Base-by-base conservation (phyloP, 306 rosid genomes). In the Astragalus membranaceus region DNA sequence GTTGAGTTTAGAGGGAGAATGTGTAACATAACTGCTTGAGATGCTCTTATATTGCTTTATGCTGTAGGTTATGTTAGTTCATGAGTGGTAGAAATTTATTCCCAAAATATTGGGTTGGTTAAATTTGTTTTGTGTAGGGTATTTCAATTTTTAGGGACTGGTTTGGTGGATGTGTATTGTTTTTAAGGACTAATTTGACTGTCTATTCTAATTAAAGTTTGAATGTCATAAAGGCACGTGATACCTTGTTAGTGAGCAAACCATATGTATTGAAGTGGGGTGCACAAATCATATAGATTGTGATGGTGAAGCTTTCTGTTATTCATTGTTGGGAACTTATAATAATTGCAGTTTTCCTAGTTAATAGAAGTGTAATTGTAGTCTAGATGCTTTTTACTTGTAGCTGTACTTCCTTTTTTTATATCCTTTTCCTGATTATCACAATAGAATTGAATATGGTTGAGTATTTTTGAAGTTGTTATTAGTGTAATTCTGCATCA, bases 251-350 rank as follows among this genome's bases (percentile, higher is more conserved):
- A 35, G 36, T 20, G 30, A 37, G 74, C 8, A 47, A 17, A 48
- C 53, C 64, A 39, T 5, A 51, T 3, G 35, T 4, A 41, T 46
- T 48, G 52, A 36, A 67, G 14, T 75, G 59, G 59, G 41, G 51
- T 47, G 26, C 20, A 37, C 35, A 62, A 63, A 11, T 48, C 73
- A 54, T 26, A 14, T 55, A 5, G 39, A 2, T 64, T 73, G 36
- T 13, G 33, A 6, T 7, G 14, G 9, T 11, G 58, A 56, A 36
- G 30, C 51, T 20, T 37, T 78, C 47, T 71, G 77, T 39, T 68
- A 39, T 76, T 76, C 39, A 14, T 70, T 32, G 53, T 53, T 70
- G 39, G 35, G 35, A 62, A 8, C 37, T 68, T 32, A 43, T 53
- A 43, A 33, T 17, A 6, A 32, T 55, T 39, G 32, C 55, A 39